Conservation (phyloP, 441 rosid species). For the Arabidopsis hybrid region DNA sequence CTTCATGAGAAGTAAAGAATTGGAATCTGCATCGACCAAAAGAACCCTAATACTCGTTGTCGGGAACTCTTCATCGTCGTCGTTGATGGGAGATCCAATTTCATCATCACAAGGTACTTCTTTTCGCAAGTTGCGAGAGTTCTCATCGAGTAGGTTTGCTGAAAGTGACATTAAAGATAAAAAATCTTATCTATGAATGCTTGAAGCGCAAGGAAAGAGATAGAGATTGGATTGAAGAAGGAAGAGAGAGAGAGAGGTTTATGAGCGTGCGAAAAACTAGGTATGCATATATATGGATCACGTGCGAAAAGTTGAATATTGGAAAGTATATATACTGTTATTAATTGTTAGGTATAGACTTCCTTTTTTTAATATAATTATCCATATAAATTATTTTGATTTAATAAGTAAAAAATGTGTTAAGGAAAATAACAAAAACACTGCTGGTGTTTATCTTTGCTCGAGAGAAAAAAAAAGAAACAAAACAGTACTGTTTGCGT, state of each 20-base stretch:
- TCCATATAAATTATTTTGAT: not conserved
- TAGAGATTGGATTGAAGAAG: slow-evolving; percentile 24
- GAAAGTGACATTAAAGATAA: slow-evolving; percentile 23
- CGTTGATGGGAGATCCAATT: slow-evolving; percentile 8
- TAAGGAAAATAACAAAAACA: not conserved
- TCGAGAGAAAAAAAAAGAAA: not conserved
- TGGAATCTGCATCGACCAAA: slow-evolving; percentile 39
- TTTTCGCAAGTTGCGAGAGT: not conserved
- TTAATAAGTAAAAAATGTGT: not conserved
- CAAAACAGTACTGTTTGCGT: not conserved
- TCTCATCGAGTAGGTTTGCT: slow-evolving; percentile 2
- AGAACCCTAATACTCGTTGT: slow-evolving; percentile 28
- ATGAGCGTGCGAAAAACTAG: slow-evolving; percentile 27
- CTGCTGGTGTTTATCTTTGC: not conserved
- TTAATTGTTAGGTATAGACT: slow-evolving; percentile 22
- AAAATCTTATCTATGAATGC: not conserved
- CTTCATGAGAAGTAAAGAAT: slow-evolving; percentile 1
- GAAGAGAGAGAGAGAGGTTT: slow-evolving; percentile 9
- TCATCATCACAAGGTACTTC: slow-evolving; percentile 5
- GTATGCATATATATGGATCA: slow-evolving; percentile 11
- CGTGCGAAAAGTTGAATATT: slow-evolving; percentile 14
- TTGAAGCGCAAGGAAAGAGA: slow-evolving; percentile 26
- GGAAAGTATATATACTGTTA: slow-evolving; percentile 35
- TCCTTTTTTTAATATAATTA: not conserved
- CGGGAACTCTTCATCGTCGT: slow-evolving; percentile 19